phyloP scores from a whole-genome alignment of 306 rosid genomes.

The Quercus suber region DNA sequence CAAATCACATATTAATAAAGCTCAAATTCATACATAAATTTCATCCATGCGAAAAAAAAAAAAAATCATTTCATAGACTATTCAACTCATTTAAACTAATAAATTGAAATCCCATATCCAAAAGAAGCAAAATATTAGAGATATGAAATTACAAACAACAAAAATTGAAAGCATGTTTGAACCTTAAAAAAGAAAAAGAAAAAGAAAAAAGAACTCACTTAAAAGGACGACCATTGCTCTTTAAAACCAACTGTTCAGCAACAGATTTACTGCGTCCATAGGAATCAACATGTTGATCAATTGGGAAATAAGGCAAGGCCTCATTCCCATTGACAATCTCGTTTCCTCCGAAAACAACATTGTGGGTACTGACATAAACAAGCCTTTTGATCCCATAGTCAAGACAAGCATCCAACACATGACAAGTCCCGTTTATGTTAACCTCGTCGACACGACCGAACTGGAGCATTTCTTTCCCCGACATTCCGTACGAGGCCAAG shows the following conservation, averaged over 20 bases:
- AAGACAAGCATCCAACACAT: slow-evolving; percentile 70
- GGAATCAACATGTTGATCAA: slow-evolving; percentile 69
- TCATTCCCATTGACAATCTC: slow-evolving; percentile 73
- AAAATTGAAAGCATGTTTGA: no score
- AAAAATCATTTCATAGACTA: no score
- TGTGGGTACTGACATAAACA: slow-evolving; percentile 80
- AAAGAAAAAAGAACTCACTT: slow-evolving; percentile 30
- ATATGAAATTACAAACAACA: no score
- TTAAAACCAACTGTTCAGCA: slow-evolving; percentile 87
- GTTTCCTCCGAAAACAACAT: slow-evolving; percentile 81
- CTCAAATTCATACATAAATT: no score
- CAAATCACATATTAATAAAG: no score
- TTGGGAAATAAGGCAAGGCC: slow-evolving; percentile 69
- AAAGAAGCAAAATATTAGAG: no score
- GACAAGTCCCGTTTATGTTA: slow-evolving; percentile 82
- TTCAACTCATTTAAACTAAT: no score
- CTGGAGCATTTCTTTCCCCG: slow-evolving; percentile 93
- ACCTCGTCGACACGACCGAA: slow-evolving; percentile 71
- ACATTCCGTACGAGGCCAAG: slow-evolving; percentile 81
- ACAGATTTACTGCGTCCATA: slow-evolving; percentile 84
- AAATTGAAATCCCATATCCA: no score
- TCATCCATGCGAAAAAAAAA: no score
- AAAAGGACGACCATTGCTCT: slow-evolving; percentile 68
- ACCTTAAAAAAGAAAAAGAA: not conserved
- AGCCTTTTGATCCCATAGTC: slow-evolving; percentile 63